Base-by-base conservation (phyloP, 176 grass and related monocot genomes). In the Aegilops speltoides region DNA sequence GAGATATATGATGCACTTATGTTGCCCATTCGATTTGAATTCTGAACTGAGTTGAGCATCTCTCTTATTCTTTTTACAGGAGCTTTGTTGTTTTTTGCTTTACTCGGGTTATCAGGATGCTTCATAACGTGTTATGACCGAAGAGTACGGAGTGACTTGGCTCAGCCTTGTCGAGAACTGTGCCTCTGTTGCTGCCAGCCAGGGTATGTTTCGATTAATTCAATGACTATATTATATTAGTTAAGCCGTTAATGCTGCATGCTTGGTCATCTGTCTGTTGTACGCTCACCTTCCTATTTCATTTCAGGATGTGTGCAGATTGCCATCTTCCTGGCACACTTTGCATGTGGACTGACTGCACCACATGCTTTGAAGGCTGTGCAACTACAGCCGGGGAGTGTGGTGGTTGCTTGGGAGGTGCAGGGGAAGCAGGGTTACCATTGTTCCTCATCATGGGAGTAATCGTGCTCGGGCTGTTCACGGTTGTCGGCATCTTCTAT, bases 181-280 rank as follows among this genome's bases (percentile, higher is more conserved):
- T 99, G 97, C 90, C 92, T 96, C 80, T 99, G 97, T 84, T 99
- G 97, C 79, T 99, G 97, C 85, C 97, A 96, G 56, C 97, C 97
- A 85, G 94, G 97, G 97, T 96, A 96, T 73, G 38, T 73, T 84
- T 83, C 50, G 2, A 59, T 68, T 64, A 85, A 13, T 63, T 71
- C 25, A 31, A 7, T 64, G 59, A 50, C 8, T 84, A 10, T 33
- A 65, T 76, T 84, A 10, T 33, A 65, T 76, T 4, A n/a, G 45
- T 76, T 65, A 76, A 84, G 38, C 57, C 7, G 14, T 50, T 54
- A 37, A 66, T 54, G 20, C 8, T 66, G 33, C 60, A 66, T 77
- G 28, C 61, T 75, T 52, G 60, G 29, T 66, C 31, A 54, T 85
- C 14, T 7, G 25, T 14, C 14, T 64, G 34, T n/a, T 52, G 50